Percentiles rank a stretch among this genome's conserved stretches.
These are phyloP conservation scores for Alternaria triticina DNA, from an alignment of 2,329 filamentous ascomycete species.

Conservation along the genomic window DNA sequence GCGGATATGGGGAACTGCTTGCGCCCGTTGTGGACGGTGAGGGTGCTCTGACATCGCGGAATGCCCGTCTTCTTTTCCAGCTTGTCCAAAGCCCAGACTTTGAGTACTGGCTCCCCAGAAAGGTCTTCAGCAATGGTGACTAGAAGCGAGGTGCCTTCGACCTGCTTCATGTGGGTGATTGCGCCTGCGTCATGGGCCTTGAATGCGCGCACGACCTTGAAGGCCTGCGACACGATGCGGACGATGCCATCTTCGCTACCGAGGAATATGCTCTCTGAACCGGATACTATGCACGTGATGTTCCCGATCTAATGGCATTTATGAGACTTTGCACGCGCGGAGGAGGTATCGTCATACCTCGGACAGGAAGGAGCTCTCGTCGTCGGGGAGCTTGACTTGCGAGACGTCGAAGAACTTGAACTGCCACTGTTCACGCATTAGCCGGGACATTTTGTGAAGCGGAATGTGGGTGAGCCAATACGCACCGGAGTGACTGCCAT, in stretches of 20 bases:
- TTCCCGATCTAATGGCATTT: slow-evolving; percentile 60
- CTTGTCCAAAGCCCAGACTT: slow-evolving; percentile 97
- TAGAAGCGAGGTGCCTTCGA: slow-evolving; percentile 83
- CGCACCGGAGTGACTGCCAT: slow-evolving; percentile 54
- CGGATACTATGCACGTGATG: slow-evolving; percentile 82
- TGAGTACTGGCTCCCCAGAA: slow-evolving; percentile 83
- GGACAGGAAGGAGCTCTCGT: slow-evolving; percentile 78
- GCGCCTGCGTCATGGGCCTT: slow-evolving; percentile 80
- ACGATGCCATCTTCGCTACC: slow-evolving; percentile 85
- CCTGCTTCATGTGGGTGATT: slow-evolving; percentile 90
- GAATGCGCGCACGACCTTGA: slow-evolving; percentile 87
- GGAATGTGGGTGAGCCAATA: neutral
- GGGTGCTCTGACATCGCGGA: slow-evolving; percentile 84
- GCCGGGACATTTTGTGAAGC: slow-evolving; percentile 18
- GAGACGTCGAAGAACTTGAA: slow-evolving; percentile 99
- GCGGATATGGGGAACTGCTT: slow-evolving; percentile 96
- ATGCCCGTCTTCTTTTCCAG: slow-evolving; percentile 90
- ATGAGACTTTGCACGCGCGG: slow-evolving; percentile 30
- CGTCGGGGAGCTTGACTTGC: slow-evolving; percentile 79
- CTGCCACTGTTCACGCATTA: slow-evolving; percentile 77
- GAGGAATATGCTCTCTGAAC: slow-evolving; percentile 87
- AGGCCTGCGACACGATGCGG: slow-evolving; percentile 83
- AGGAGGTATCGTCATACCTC: slow-evolving; percentile 64
- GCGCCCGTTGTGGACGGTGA: slow-evolving; percentile 86
- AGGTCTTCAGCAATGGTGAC: slow-evolving; percentile 89